Evolutionary conservation across 768 basidiomycete species (phyloP).

Genomic region (Pisolithus orientalis): DNA sequence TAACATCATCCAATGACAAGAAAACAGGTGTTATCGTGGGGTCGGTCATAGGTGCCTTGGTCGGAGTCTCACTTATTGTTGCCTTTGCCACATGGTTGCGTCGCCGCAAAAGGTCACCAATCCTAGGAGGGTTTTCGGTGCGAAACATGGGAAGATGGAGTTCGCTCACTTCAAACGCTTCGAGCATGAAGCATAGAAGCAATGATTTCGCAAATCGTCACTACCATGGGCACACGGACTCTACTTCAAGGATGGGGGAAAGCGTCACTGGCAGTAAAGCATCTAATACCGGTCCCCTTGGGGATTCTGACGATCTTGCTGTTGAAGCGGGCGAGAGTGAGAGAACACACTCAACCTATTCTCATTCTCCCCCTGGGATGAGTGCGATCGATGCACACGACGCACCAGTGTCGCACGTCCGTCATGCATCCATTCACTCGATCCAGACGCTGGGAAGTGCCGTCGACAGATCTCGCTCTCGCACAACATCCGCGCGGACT

Average conservation of each 20-base stretch:
- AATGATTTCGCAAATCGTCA: neutral
- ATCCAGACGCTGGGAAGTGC: slow-evolving; percentile 4
- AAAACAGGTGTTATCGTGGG: slow-evolving; percentile 46
- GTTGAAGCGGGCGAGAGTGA: slow-evolving; percentile 12
- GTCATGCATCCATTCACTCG: slow-evolving; percentile 15
- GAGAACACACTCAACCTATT: slow-evolving; percentile 14
- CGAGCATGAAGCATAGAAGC: slow-evolving; percentile 7
- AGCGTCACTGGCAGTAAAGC: slow-evolving; percentile 7
- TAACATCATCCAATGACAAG: slow-evolving; percentile 20
- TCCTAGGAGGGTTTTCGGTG: slow-evolving; percentile 26
- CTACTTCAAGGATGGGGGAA: slow-evolving; percentile 12
- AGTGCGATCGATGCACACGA: slow-evolving; percentile 14
- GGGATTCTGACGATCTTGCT: slow-evolving; percentile 18
- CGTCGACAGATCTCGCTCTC: slow-evolving; percentile 6
- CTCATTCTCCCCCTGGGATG: slow-evolving; percentile 8
- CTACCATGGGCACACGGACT: slow-evolving; percentile 20
- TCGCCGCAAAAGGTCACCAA: slow-evolving; percentile 11
- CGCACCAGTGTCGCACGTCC: slow-evolving; percentile 13
- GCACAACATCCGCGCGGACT: slow-evolving; percentile 3
- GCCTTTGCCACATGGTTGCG: slow-evolving; percentile 27
- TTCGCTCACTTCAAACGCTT: slow-evolving; percentile 19
- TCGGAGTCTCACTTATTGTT: slow-evolving; percentile 30
- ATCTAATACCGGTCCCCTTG: slow-evolving; percentile 13
- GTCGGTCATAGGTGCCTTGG: slow-evolving; percentile 41
- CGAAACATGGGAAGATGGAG: slow-evolving; percentile 22